phyloP scores from a whole-genome alignment of 2,329 filamentous ascomycete species.

The Lachnellula arida region DNA sequence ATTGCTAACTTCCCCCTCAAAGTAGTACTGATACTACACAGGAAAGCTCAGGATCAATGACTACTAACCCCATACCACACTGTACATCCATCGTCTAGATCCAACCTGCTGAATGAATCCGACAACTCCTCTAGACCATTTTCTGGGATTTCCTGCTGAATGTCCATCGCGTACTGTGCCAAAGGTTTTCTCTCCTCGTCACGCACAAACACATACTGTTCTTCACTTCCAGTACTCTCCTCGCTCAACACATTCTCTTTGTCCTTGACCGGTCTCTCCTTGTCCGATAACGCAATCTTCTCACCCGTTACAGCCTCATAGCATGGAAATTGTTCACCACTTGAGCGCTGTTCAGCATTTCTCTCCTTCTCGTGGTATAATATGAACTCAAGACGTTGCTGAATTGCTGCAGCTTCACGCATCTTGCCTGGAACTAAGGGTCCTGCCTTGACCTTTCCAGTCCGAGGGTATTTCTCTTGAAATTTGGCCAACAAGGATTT shows the following conservation, averaged over 20 bases:
- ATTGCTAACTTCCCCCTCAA: neutral
- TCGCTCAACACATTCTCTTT: neutral
- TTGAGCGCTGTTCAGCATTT: slow-evolving; percentile 3
- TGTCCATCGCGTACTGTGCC: too few relatives aligned
- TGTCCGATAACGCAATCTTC: neutral
- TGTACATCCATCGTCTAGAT: neutral
- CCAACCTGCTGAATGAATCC: neutral
- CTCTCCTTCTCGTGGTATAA: slow-evolving; percentile 25
- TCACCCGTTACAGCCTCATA: neutral
- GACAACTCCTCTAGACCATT: neutral
- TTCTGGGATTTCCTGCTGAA: too few relatives aligned
- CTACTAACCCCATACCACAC: neutral
- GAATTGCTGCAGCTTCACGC: slow-evolving; percentile 20
- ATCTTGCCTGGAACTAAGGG: slow-evolving; percentile 7
- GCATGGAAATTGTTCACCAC: neutral
- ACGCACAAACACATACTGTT: neutral
- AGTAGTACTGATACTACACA: neutral
- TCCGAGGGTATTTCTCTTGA: slow-evolving; percentile 29
- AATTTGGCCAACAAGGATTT: slow-evolving; percentile 24
- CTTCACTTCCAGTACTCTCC: neutral
- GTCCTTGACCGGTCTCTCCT: neutral
- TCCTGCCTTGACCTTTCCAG: slow-evolving; percentile 20
- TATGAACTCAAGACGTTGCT: slow-evolving; percentile 25
- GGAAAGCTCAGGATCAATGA: neutral
- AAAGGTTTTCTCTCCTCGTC: neutral